These are phyloP conservation scores for Erodium maritimum DNA, from an alignment of 345 rosid species.

Conservation along the genomic window DNA sequence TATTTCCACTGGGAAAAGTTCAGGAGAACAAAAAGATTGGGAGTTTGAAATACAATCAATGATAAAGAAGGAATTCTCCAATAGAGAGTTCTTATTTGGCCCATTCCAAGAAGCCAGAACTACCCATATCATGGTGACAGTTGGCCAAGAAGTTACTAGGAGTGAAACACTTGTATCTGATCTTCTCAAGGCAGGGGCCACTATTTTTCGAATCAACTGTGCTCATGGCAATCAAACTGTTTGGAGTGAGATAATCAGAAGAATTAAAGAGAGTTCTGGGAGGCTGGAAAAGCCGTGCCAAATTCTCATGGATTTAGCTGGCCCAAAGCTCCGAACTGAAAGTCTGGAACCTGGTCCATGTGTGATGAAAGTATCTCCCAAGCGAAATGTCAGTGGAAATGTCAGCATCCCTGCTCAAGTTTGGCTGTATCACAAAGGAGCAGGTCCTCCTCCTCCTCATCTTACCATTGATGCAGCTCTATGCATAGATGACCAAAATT, in stretches of 20 bases:
- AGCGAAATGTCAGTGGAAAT: slow-evolving; percentile 46
- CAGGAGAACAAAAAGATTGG: slow-evolving; percentile 14
- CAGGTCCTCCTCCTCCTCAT: slow-evolving; percentile 45
- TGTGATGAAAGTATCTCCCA: slow-evolving; percentile 43
- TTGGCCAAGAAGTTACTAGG: slow-evolving; percentile 47
- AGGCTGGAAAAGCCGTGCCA: slow-evolving; percentile 53
- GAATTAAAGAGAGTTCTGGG: slow-evolving; percentile 41
- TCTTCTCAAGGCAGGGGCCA: slow-evolving; percentile 43
- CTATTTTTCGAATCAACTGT: slow-evolving; percentile 52
- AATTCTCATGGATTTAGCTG: slow-evolving; percentile 65
- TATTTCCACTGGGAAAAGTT: slow-evolving; percentile 2
- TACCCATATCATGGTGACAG: slow-evolving; percentile 53
- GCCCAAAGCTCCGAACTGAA: slow-evolving; percentile 63
- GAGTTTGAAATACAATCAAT: slow-evolving; percentile 10
- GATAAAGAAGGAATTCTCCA: slow-evolving; percentile 23
- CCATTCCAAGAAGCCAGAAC: slow-evolving; percentile 23
- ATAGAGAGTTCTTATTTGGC: slow-evolving; percentile 44
- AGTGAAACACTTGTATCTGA: slow-evolving; percentile 36
- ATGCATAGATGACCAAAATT: slow-evolving; percentile 25
- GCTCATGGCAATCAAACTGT: slow-evolving; percentile 50
- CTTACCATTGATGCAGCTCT: slow-evolving; percentile 38
- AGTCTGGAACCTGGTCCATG: slow-evolving; percentile 47
- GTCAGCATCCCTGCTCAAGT: slow-evolving; percentile 40
- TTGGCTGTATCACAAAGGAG: slow-evolving; percentile 43
- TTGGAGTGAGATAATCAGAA: slow-evolving; percentile 54